These are phyloP conservation scores for Eragrostis nindensis DNA, from an alignment of 176 grass and related monocot species.

Conservation along the genomic window DNA sequence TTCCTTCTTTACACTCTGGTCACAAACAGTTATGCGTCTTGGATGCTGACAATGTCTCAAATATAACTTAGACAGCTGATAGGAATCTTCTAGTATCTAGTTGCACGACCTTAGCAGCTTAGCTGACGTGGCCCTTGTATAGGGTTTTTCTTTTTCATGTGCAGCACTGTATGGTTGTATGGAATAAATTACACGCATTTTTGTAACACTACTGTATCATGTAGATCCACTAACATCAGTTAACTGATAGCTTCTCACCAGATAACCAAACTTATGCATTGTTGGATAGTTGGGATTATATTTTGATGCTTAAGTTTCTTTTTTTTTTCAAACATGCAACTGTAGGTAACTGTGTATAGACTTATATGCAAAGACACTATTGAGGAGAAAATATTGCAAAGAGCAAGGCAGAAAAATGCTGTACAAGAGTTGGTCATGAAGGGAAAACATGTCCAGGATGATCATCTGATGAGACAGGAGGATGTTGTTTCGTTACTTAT, in stretches of 20 bases:
- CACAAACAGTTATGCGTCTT: too few species aligned
- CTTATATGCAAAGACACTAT: conserved; percentile 99
- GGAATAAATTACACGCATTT: not conserved
- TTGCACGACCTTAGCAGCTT: too few species aligned
- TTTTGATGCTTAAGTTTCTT: conserved; percentile 21
- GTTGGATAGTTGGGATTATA: not conserved
- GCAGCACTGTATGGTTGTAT: not conserved
- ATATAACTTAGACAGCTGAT: too few species aligned
- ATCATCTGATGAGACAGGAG: conserved; percentile 92
- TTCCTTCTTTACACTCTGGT: not conserved
- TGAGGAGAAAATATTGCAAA: conserved; percentile 98
- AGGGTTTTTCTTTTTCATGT: too few species aligned
- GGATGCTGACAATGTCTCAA: too few species aligned
- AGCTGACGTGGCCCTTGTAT: too few species aligned
- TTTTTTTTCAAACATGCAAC: conserved; percentile 45
- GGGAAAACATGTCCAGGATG: conserved; percentile 89
- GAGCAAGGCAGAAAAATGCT: conserved; percentile 96
- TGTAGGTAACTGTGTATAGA: conserved; percentile 97
- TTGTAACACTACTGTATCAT: not conserved
- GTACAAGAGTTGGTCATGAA: conserved; percentile 99
- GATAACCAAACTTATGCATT: not conserved
- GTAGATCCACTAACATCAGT: too few species aligned
- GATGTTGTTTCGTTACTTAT: conserved; percentile 97
- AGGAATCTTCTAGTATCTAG: too few species aligned
- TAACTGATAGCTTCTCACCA: not conserved